phyloP scores from a whole-genome alignment of 805 yeast genomes.

The Helenozyma rhizophorensis region DNA sequence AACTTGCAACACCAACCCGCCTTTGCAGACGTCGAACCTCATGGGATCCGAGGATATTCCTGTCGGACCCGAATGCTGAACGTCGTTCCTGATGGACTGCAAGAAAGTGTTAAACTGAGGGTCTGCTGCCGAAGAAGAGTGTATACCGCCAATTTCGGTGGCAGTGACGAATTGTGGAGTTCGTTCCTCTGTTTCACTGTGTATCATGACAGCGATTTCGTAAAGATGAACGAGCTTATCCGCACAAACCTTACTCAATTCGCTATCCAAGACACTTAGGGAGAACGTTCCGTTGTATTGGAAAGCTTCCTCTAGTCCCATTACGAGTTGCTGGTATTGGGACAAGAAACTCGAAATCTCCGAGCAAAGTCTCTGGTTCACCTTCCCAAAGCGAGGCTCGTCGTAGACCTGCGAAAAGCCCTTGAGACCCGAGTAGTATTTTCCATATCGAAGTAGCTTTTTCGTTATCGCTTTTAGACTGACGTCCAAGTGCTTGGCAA shows the following conservation, averaged over 20 bases:
- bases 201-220: slow-evolving; percentile 51
- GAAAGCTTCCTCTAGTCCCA: slow-evolving; percentile 53
- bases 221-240: slow-evolving; percentile 49
- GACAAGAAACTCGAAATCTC: slow-evolving; percentile 38
- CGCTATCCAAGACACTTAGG: slow-evolving; percentile 50
- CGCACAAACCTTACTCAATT: slow-evolving; percentile 22
- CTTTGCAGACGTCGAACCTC: slow-evolving; percentile 59
- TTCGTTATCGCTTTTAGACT: slow-evolving; percentile 67
- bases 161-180: slow-evolving; percentile 14
- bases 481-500: slow-evolving; percentile 69
- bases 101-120: slow-evolving; percentile 30
- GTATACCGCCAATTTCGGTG: slow-evolving; percentile 10
- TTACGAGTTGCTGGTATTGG: slow-evolving; percentile 25
- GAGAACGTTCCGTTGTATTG: slow-evolving; percentile 48
- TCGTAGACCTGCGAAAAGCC: slow-evolving; percentile 61
- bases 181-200: slow-evolving; percentile 41
- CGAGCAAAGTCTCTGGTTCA: slow-evolving; percentile 67
- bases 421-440: slow-evolving; percentile 52
- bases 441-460: slow-evolving; percentile 58
- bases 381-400: slow-evolving; percentile 56
- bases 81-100: slow-evolving; percentile 36
- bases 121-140: slow-evolving; percentile 4
- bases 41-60: slow-evolving; percentile 49
- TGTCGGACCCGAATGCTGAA: slow-evolving; percentile 36
- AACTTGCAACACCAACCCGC: slow-evolving; percentile 67